Base-by-base conservation (phyloP, 2,329 filamentous ascomycete genomes). In the Colletotrichum sp. region DNA sequence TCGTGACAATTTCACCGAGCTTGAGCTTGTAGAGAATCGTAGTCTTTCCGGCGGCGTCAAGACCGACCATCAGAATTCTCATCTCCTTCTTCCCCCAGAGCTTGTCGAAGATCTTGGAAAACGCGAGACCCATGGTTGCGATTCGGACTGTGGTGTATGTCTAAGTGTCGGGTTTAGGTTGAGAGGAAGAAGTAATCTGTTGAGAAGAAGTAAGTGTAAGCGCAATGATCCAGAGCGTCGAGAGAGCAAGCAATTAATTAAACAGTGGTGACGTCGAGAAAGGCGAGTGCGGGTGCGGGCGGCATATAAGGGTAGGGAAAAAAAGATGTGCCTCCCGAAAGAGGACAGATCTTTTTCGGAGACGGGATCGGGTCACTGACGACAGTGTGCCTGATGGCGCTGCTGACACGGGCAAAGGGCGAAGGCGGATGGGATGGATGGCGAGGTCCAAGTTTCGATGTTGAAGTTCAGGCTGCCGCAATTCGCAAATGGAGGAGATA, bases 81-180 rank as follows among this genome's bases (percentile, higher is more conserved):
- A 99, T 99, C 93, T 99, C 97, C 94, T 99, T 99, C 94, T 98
- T 98, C 85, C 96, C 96, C 94, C 95, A 98, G 88, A 99, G 92
- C 90, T 94, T 93, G 86, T 98, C 95, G 88, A 99, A 97, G 85
- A 99, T 87, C 92, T 97, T 98, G 84, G 96, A 99, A 90, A 99
- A 95, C 86, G 94, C 93, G 88, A 99, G 92, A 98, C 97, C 97
- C 97, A 99, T 99, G 88, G 88, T 96, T 90, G 91, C 91, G 90
- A 87, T 86, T 83, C 63, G 74, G 74, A 55, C 67, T 69, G 74
- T 52, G 83, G 77, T 71, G 85, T 84, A 82, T 83, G 79, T 79
- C 82, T 82, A 77, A 66, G 52, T 81, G 84, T 84, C 83, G 79
- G 81, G 79, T 80, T 77, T 79, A 78, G 78, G 78, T 81, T 78